Evolutionary conservation across 169 alveolate genomes (phyloP), one percentile per base, ranked within the genome.

Genomic region (Plasmodium chabaudi): DNA sequence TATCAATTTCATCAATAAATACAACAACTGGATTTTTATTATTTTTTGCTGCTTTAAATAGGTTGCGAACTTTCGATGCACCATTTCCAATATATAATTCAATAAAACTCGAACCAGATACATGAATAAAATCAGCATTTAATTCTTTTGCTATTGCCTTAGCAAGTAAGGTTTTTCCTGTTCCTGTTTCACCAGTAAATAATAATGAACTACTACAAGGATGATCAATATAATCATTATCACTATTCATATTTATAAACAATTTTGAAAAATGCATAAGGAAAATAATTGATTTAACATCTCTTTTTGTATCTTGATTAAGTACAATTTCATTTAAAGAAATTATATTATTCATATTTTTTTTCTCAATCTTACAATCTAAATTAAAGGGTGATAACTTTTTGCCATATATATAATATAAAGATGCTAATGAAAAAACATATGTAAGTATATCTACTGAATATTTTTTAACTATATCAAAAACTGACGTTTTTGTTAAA

Each of bases 71-170:
- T 69, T 84, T 84, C 0, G 87, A 84, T 5, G 91, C 91, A 27
- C 91, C 91, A 51, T 70, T 84, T 5, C 91, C 91, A 21, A 84
- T 84, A 44, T 84, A 84, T 51, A 84, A 34, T 19, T 84, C 91
- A 4, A 84, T 84, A 63, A 84, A 84, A 2, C 75, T 57, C 0
- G 91, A 84, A 13, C 91, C 91, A 0, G 91, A 84, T 25, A 84
- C 12, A 34, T 84, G 91, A 9, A 84, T 15, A 42, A 69, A 69
- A 23, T 84, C 91, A 9, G 39, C 60, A 46, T 84, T 55, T 47
- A 84, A 51, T 63, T 84, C 91, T 7, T 57, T 67, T 27, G 91
- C 87, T 1, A 84, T 69, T 0, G 87, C 63, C 69, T 84, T 84
- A 6, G 91, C 91, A 27, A 84, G 55, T 19, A 84, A 21, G 0